These are phyloP conservation scores for Trypanosoma congolense DNA, from an alignment of 208 protist genomes.

Conservation along the genomic window DNA sequence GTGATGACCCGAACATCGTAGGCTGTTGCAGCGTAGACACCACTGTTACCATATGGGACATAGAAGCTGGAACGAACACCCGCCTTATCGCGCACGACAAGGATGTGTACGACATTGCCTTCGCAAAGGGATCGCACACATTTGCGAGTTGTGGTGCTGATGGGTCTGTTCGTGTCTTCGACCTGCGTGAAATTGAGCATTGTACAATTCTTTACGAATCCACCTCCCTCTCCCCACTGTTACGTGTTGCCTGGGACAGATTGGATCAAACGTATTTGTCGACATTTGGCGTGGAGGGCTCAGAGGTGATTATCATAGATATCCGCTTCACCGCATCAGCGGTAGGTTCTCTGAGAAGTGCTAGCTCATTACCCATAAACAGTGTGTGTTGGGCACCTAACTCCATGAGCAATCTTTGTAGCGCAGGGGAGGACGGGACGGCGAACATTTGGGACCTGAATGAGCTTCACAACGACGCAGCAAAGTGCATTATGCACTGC, in stretches of 20 bases:
- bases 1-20: constrained; percentile 91
- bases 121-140: constrained; percentile 88
- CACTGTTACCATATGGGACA: constrained; percentile 98
- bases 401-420: constrained; percentile 91
- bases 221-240: constrained; percentile 81
- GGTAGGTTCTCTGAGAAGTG: constrained; percentile 70
- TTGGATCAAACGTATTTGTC: constrained; percentile 96
- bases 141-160: constrained; percentile 98
- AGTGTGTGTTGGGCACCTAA: constrained; percentile 94
- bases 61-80: constrained; percentile 88
- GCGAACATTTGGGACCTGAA: constrained; percentile 97
- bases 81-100: constrained; percentile 99
- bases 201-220: constrained; percentile 98
- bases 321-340: constrained; percentile 89
- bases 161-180: constrained; percentile 97
- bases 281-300: constrained; percentile 93
- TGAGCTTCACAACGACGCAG: constrained; percentile 35
- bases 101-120: constrained; percentile 99
- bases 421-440: constrained; percentile 94
- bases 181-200: constrained; percentile 96
- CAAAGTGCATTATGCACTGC: constrained; percentile 50
- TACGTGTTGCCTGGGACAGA: constrained; percentile 97
- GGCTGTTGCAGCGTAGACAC: constrained; percentile 98
- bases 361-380: constrained; percentile 93
- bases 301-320: constrained; percentile 95